Evolutionary conservation across 1,139 yeast species (phyloP).

Genomic region (Nakaseomyces kungkrabaensis): DNA sequence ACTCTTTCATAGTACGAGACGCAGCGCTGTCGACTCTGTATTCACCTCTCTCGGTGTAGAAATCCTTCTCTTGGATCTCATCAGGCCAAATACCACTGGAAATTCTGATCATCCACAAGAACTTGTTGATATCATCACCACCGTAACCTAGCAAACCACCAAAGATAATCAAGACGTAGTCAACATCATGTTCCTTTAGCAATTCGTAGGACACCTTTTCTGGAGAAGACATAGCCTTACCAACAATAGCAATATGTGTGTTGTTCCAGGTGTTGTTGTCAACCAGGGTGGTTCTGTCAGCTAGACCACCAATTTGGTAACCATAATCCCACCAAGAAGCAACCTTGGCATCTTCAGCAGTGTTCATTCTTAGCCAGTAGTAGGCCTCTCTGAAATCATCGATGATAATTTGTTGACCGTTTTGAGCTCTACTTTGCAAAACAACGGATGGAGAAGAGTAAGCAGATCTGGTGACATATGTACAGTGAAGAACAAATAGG

Average conservation of each 20-base stretch:
- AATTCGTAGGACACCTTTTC: slow-evolving; percentile 87
- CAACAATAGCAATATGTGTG: slow-evolving; percentile 99
- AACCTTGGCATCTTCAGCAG: slow-evolving; percentile 88
- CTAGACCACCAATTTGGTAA: slow-evolving; percentile 99
- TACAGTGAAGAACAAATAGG: slow-evolving; percentile 86
- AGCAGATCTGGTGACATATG: slow-evolving; percentile 94
- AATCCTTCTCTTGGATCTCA: slow-evolving; percentile 77
- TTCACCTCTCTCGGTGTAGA: slow-evolving; percentile 77
- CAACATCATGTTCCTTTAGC: slow-evolving; percentile 86
- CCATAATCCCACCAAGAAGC: slow-evolving; percentile 99
- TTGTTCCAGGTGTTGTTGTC: slow-evolving; percentile 99
- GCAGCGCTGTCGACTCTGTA: slow-evolving; percentile 80
- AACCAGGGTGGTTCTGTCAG: slow-evolving; percentile 94
- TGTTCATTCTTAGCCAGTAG: slow-evolving; percentile 98
- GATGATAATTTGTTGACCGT: slow-evolving; percentile 75
- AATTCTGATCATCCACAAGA: slow-evolving; percentile 97
- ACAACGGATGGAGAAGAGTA: slow-evolving; percentile 98
- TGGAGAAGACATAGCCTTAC: slow-evolving; percentile 89
- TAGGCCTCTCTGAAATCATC: slow-evolving; percentile 99
- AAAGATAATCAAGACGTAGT: slow-evolving; percentile 83
- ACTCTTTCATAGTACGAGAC: slow-evolving; percentile 72
- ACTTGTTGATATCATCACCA: slow-evolving; percentile 95
- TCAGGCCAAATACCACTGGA: slow-evolving; percentile 99
- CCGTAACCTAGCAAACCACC: slow-evolving; percentile 92
- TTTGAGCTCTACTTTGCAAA: slow-evolving; percentile 67